Evolutionary conservation across 768 basidiomycete genomes (phyloP), one percentile per base, ranked within the genome.

Genomic region (Leccinum longicurvipes): DNA sequence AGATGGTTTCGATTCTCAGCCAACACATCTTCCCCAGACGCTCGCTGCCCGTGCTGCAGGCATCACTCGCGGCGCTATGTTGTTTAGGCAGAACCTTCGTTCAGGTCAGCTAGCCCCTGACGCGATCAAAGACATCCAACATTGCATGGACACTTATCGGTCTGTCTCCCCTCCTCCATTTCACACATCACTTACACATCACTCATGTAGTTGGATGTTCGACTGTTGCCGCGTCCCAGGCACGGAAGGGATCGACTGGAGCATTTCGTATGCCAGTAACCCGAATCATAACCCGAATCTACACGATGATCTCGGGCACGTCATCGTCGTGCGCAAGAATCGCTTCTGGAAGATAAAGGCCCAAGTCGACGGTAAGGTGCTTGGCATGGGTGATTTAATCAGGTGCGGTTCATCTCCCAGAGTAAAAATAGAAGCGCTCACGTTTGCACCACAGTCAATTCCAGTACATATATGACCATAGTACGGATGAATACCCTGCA

Each of bases 101-200:
- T 80, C 75, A 14, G 91, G 91, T 6, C 67, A 78, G n/a, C 60
- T 91, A 24, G 64, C 75, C 45, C 84, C 86, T 12, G 91, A 93
- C 50, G 68, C 71, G 2, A 82, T 83, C 14, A 88, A 82, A 66
- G 89, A 87, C 54, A 79, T 81, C 0, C 80, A 86, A 15, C 63
- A 91, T 8, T 93, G 91, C 66, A 93, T 93, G 91, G 91, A 93
- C 66, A 88, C 88, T 7, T 93, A 87, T 71, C 76, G 90, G 89
- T 87, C 59, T 52, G 74, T 59, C 27, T 55, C 23, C 14, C 21
- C 8, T 12, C 4, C 42, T 36, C 21, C 25, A 4, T 12, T 42
- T 34, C 6, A 23, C 5, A 24, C 27, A 0, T 44, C 8, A 15
- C 45, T 62, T 14, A 65, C 21, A 4, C 19, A n/a, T 50, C n/a